phyloP scores from a whole-genome alignment of 2,329 filamentous ascomycete species.

The Dendrostoma leiphaemia region DNA sequence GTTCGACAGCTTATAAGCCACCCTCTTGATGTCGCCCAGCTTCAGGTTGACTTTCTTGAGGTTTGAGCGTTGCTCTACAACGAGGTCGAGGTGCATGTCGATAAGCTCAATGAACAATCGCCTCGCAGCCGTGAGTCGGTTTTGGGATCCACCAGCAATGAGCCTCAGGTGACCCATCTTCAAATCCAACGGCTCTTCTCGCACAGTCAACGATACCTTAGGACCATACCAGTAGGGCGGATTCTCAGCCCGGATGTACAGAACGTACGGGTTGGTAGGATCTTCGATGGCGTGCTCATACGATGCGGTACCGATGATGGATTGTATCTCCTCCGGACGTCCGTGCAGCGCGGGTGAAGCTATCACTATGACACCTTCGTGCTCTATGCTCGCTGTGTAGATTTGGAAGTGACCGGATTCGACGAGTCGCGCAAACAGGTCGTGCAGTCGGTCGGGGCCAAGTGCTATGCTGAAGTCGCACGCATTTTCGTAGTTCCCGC shows the following conservation, averaged over 20 bases:
- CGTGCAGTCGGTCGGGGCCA: constrained; percentile 62
- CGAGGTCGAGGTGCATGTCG: constrained; percentile 80
- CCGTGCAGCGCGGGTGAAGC: constrained; percentile 77
- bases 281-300: constrained; percentile 64
- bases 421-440: constrained; percentile 78
- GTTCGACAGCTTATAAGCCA: constrained; percentile 94
- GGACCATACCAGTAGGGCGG: constrained; percentile 79
- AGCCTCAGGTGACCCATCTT: constrained; percentile 84
- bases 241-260: constrained; percentile 81
- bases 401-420: constrained; percentile 86
- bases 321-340: constrained; percentile 77
- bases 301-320: constrained; percentile 72
- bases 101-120: constrained; percentile 73
- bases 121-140: constrained; percentile 75
- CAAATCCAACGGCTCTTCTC: constrained; percentile 79
- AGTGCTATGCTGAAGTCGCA: constrained; percentile 90
- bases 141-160: constrained; percentile 82
- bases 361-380: constrained; percentile 77
- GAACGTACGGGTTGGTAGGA: constrained; percentile 74
- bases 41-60: constrained; percentile 88
- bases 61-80: constrained; percentile 91
- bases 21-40: constrained; percentile 90
- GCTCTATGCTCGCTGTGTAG: constrained; percentile 66
- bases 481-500: constrained; percentile 92
- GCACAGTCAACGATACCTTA: constrained; percentile 67